phyloP scores from a whole-genome alignment of 2,329 filamentous ascomycete genomes.

The Stemphylium lycopersici region DNA sequence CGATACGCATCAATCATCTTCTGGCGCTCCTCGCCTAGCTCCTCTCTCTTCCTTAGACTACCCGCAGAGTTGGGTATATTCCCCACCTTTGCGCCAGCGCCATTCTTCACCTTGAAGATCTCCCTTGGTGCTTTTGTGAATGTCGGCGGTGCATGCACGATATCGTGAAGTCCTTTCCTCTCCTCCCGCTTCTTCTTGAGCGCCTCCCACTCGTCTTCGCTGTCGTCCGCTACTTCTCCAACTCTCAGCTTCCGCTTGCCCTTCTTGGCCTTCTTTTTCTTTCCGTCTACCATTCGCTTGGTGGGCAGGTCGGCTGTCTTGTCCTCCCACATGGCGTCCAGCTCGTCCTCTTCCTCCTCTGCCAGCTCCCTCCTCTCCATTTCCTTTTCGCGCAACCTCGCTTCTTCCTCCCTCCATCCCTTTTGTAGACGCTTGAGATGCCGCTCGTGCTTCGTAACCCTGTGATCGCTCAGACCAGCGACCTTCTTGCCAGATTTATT shows the following conservation, averaged over 20 bases:
- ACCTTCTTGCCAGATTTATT: conserved; percentile 66
- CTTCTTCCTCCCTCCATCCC: conserved; percentile 63
- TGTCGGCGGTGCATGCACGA: conserved; percentile 77
- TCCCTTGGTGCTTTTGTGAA: conserved; percentile 67
- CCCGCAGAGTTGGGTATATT: conserved; percentile 73
- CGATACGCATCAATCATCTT: conserved; percentile 78
- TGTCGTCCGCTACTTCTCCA: conserved; percentile 59
- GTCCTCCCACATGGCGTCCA: conserved; percentile 68
- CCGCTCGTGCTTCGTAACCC: conserved; percentile 79
- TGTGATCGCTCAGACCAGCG: conserved; percentile 68
- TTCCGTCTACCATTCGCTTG: conserved; percentile 49
- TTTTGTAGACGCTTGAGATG: conserved; percentile 69
- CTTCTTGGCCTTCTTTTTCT: conserved; percentile 57
- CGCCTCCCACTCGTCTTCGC: conserved; percentile 79
- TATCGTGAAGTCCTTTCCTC: conserved; percentile 62
- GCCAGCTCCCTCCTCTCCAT: conserved; percentile 77
- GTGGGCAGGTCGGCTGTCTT: conserved; percentile 68
- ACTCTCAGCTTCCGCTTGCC: conserved; percentile 59
- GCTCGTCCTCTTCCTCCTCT: conserved; percentile 63
- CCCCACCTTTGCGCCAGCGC: conserved; percentile 69
- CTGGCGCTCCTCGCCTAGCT: conserved; percentile 70
- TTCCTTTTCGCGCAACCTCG: conserved; percentile 70
- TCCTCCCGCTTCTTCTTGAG: conserved; percentile 64
- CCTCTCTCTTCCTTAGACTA: conserved; percentile 74
- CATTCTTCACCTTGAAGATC: conserved; percentile 69